Evolutionary conservation across 495 filamentous ascomycete genomes (phyloP).

Genomic region (Corynascus novoguineensis): DNA sequence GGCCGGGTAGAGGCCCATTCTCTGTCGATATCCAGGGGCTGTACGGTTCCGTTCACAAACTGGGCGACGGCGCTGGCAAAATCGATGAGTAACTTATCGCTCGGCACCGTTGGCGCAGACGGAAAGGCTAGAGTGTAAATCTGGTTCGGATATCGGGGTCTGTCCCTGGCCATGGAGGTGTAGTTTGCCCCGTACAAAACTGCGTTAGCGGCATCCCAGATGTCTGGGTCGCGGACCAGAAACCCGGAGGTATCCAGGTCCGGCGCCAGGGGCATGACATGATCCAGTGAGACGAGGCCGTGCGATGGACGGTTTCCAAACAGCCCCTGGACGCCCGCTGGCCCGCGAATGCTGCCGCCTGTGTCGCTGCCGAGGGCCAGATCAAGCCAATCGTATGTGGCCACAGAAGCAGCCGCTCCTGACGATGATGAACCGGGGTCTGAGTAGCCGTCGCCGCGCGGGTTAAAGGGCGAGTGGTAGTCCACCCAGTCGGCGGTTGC

Average conservation of each 20-base stretch:
- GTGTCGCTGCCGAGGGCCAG: slow-evolving; percentile 45
- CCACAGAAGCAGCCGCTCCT: slow-evolving; percentile 44
- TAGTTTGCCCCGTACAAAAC: slow-evolving; percentile 44
- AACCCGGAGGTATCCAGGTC: slow-evolving; percentile 47
- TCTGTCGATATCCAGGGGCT: slow-evolving; percentile 31
- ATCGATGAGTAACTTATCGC: slow-evolving; percentile 34
- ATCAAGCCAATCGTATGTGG: slow-evolving; percentile 54
- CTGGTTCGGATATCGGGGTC: slow-evolving; percentile 40
- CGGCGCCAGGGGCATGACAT: slow-evolving; percentile 43
- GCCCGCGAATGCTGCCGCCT: slow-evolving; percentile 37
- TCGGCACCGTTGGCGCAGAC: slow-evolving; percentile 24
- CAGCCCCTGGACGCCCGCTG: slow-evolving; percentile 31
- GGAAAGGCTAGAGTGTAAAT: slow-evolving; percentile 39
- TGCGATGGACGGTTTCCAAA: slow-evolving; percentile 37
- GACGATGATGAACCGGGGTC: slow-evolving; percentile 43
- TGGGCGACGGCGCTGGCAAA: slow-evolving; percentile 36
- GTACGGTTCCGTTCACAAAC: slow-evolving; percentile 35
- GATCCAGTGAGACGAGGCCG: slow-evolving; percentile 32
- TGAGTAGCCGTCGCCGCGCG: slow-evolving; percentile 54
- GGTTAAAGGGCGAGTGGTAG: slow-evolving; percentile 51
- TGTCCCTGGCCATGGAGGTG: slow-evolving; percentile 28
- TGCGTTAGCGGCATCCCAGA: slow-evolving; percentile 44
- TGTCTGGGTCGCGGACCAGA: slow-evolving; percentile 40
- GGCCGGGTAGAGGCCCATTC: slow-evolving; percentile 41
- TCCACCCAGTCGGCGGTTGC: slow-evolving; percentile 51